Evolutionary conservation across 108 stramenopile genomes (phyloP).

Genomic region (Cylindrotheca fusiformis): DNA sequence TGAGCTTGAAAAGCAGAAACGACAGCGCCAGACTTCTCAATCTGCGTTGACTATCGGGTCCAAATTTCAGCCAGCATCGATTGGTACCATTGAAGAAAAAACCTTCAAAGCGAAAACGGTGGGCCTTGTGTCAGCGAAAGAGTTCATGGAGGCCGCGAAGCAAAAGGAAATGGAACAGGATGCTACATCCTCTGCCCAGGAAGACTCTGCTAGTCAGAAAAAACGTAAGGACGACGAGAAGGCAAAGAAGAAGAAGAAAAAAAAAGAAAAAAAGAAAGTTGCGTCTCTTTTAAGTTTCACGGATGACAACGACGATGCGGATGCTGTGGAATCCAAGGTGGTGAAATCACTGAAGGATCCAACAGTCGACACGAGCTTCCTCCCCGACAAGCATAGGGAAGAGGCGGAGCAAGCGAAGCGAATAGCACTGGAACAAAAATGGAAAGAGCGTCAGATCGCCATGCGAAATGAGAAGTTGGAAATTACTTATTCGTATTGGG

Average conservation of each 20-base stretch:
- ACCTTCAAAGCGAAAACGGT: constrained; percentile 66
- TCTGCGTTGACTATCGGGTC: constrained; percentile 16
- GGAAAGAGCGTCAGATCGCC: constrained; percentile 72
- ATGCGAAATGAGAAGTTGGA: constrained; percentile 83
- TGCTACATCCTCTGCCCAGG: constrained; percentile 3
- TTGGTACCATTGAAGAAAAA: constrained; percentile 43
- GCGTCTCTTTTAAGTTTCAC: constrained; percentile 69
- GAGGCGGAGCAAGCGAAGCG: constrained; percentile 46
- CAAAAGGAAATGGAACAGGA: constrained; percentile 23
- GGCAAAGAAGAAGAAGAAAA: constrained; percentile 48
- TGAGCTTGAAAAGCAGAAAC: constrained; percentile 46
- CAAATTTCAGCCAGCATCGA: constrained; percentile 34
- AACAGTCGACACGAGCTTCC: constrained; percentile 87
- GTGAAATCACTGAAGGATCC: constrained; percentile 79
- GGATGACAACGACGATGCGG: constrained; percentile 15
- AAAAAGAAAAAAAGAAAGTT: constrained; percentile 70
- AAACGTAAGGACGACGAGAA: constrained; percentile 25
- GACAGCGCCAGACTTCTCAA: constrained; percentile 31
- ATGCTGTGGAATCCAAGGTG: not conserved
- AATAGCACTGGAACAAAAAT: constrained; percentile 76
- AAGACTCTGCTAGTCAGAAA: constrained; percentile 5
- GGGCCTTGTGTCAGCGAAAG: constrained; percentile 84
- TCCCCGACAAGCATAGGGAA: constrained; percentile 90
- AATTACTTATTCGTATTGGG: constrained; percentile 97
- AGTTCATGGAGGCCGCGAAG: constrained; percentile 58